Evolutionary conservation across 1,284 basidiomycete species (phyloP).

Genomic region (Sporisorium scitamineum): DNA sequence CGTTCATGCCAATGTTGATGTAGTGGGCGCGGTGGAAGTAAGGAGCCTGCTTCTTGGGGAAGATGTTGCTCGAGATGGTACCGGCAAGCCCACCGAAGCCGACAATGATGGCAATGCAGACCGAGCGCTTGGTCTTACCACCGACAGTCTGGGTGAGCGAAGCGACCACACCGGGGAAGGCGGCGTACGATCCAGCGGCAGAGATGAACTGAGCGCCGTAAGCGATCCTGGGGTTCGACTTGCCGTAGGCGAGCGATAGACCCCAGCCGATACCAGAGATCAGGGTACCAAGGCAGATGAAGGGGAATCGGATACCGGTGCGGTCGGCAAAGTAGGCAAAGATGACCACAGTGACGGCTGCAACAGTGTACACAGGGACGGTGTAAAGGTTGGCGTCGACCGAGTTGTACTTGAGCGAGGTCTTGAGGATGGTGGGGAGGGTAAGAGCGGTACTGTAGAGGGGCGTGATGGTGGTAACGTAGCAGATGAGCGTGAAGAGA

Average conservation of each 20-base stretch:
- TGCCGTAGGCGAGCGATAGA: conserved; percentile 41
- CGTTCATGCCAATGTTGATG: conserved; percentile 56
- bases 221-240: conserved; percentile 38
- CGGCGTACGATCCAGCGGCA: conserved; percentile 56
- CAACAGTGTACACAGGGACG: conserved; percentile 71
- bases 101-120: conserved; percentile 57
- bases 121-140: conserved; percentile 57
- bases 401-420: conserved; percentile 55
- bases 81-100: conserved; percentile 57
- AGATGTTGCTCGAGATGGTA: conserved; percentile 59
- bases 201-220: conserved; percentile 61
- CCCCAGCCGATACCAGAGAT: conserved; percentile 57
- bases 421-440: conserved; percentile 59
- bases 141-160: conserved; percentile 53
- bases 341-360: conserved; percentile 67
- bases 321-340: conserved; percentile 54
- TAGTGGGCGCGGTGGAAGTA: conserved; percentile 55
- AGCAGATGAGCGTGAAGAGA: conserved; percentile 54
- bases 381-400: conserved; percentile 68
- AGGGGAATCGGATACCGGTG: conserved; percentile 42
- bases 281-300: conserved; percentile 50
- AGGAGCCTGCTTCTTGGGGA: conserved; percentile 51
- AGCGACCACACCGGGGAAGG: conserved; percentile 55
- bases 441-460: conserved; percentile 62
- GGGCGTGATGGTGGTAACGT: conserved; percentile 57